phyloP scores from a whole-genome alignment of 1,284 basidiomycete genomes.

The Ustilago loliicola region DNA sequence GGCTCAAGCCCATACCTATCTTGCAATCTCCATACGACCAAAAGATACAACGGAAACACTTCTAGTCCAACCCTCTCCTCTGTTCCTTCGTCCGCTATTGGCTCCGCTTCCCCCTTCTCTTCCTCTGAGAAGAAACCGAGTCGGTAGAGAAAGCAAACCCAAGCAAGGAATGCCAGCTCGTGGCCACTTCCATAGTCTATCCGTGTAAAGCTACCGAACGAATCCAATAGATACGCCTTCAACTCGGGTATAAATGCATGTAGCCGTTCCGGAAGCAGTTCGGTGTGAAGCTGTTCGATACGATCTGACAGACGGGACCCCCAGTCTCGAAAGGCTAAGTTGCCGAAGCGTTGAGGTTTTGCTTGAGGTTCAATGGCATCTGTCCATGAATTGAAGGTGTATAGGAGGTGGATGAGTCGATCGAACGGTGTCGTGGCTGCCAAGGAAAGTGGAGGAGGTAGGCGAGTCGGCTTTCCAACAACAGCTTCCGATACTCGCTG shows the following conservation, averaged over 20 bases:
- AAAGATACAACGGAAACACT: conserved; percentile 82
- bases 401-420: conserved; percentile 76
- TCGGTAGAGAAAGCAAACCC: conserved; percentile 59
- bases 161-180: conserved; percentile 74
- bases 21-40: conserved; percentile 86
- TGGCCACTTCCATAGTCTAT: conserved; percentile 98
- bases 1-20: conserved; percentile 92
- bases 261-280: conserved; percentile 73
- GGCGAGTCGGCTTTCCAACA: conserved; percentile 56
- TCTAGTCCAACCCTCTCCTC: conserved; percentile 71
- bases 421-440: conserved; percentile 58
- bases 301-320: conserved; percentile 78
- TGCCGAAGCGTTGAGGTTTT: conserved; percentile 93
- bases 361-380: conserved; percentile 82
- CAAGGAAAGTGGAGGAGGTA: conserved; percentile 7
- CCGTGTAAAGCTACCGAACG: conserved; percentile 90
- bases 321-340: conserved; percentile 91
- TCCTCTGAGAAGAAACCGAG: conserved; percentile 45
- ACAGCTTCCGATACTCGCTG: conserved; percentile 67
- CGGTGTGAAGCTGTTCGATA: conserved; percentile 64
- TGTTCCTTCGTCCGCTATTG: conserved; percentile 12
- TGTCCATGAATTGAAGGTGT: conserved; percentile 82
- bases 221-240: conserved; percentile 81
- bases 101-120: background rate
- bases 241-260: conserved; percentile 76